A percentile compares a stretch with the other conserved stretches of the same genome.
phyloP scores from a whole-genome alignment of 768 basidiomycete genomes.

The Podaxis rugospora region DNA sequence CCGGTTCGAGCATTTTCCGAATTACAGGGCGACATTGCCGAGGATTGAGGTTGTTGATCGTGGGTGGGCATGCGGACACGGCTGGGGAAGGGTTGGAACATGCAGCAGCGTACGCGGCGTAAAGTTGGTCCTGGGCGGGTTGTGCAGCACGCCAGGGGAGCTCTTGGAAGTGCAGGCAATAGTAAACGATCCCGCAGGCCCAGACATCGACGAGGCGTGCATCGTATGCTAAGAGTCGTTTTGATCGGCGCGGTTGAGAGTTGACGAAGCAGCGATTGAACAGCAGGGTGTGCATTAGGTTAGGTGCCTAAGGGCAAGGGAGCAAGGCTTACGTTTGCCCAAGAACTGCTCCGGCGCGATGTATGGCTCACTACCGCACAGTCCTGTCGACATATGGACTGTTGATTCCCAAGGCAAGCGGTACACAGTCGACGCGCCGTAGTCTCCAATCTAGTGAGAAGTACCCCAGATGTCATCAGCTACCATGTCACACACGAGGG shows the following conservation, averaged over 20 bases:
- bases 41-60: constrained; percentile 87
- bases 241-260: not conserved
- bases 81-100: constrained; percentile 43
- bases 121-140: constrained; percentile 65
- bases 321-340: constrained; percentile 80
- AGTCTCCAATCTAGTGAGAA: constrained; percentile 81
- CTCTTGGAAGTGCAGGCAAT: constrained; percentile 97
- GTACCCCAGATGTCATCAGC: too few species aligned
- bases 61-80: constrained; percentile 49
- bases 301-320: constrained; percentile 25
- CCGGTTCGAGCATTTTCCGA: constrained; percentile 93
- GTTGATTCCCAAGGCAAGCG: constrained; percentile 97
- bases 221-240: constrained; percentile 77
- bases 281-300: constrained; percentile 30
- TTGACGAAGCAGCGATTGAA: constrained; percentile 12
- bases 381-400: constrained; percentile 93
- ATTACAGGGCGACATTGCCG: constrained; percentile 79
- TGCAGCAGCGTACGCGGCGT: constrained; percentile 66
- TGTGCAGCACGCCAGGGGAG: constrained; percentile 98
- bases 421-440: constrained; percentile 98
- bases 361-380: constrained; percentile 98
- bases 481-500: not conserved
- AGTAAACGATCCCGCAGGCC: constrained; percentile 96
- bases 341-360: constrained; percentile 98
- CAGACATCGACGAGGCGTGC: constrained; percentile 97